A percentile compares a stretch with the other conserved stretches of the same genome.
These are phyloP conservation scores for Eucommia ulmoides DNA, from an alignment of 257 asterid species.

Conservation along the genomic window DNA sequence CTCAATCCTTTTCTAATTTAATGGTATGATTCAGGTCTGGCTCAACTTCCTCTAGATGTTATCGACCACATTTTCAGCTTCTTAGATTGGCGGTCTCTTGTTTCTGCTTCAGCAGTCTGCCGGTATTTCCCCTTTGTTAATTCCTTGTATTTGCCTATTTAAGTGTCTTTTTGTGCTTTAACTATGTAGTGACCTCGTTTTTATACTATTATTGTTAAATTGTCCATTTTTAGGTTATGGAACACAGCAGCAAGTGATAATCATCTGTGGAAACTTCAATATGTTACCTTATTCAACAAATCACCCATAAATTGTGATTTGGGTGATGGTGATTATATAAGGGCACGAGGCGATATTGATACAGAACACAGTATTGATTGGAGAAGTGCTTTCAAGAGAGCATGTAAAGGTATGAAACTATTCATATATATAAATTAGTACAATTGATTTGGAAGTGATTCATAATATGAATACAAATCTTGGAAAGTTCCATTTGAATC, in stretches of 20 bases:
- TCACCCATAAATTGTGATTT: too few relatives aligned
- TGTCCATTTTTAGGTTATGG: slow-evolving; percentile 81
- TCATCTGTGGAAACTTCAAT: slow-evolving; percentile 51
- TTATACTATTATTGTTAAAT: too few relatives aligned
- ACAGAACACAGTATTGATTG: slow-evolving; percentile 13
- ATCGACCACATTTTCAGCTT: slow-evolving; percentile 51
- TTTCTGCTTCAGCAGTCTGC: slow-evolving; percentile 63
- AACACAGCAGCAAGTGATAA: slow-evolving; percentile 53
- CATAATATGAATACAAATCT: too few relatives aligned
- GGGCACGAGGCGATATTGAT: slow-evolving; percentile 5
- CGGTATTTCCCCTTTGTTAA: slow-evolving; percentile 24
- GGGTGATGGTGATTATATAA: slow-evolving; percentile 8
- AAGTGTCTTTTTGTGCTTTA: background rate
- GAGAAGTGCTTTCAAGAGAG: slow-evolving; percentile 35
- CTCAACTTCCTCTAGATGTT: slow-evolving; percentile 54
- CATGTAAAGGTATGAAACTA: slow-evolving; percentile 29
- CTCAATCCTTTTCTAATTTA: background rate
- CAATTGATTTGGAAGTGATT: too few relatives aligned
- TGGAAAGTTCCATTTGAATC: too few relatives aligned
- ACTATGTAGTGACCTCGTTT: too few relatives aligned
- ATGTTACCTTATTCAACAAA: slow-evolving; percentile 29
- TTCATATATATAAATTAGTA: too few relatives aligned
- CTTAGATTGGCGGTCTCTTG: slow-evolving; percentile 58
- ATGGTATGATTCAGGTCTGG: slow-evolving; percentile 25
- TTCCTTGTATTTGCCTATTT: background rate